These are phyloP conservation scores for Ustilago nuda DNA, from an alignment of 1,284 basidiomycete genomes.

Conservation along the genomic window DNA sequence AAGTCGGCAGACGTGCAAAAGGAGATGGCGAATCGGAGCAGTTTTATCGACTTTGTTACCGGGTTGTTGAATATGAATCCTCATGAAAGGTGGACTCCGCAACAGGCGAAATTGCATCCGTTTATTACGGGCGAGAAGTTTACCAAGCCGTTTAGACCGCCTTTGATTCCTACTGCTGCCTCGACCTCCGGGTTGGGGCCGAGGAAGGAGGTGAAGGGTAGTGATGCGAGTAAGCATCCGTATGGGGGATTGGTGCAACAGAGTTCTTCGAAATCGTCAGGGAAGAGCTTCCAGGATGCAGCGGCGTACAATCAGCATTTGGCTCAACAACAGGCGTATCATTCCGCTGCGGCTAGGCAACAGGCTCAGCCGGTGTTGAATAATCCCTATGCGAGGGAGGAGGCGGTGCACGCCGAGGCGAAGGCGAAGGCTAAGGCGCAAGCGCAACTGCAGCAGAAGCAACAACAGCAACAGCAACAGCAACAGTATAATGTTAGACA, in stretches of 20 bases:
- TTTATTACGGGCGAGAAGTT: constrained; percentile 98
- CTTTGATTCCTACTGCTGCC: constrained; percentile 32
- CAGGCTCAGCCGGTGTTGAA: constrained; percentile 68
- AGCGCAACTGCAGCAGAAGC: constrained; percentile 49
- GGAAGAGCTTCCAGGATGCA: constrained; percentile 87
- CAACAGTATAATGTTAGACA: constrained; percentile 44
- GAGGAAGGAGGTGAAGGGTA: constrained; percentile 24
- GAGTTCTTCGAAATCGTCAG: constrained; percentile 75
- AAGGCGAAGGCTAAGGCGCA: constrained; percentile 52
- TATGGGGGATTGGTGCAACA: constrained; percentile 86
- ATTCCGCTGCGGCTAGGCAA: constrained; percentile 72
- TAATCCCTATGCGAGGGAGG: constrained; percentile 62
- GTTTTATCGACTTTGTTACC: constrained; percentile 97
- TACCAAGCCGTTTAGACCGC: constrained; percentile 69
- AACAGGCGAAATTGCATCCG: constrained; percentile 93
- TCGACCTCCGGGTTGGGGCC: constrained; percentile 9
- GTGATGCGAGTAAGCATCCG: constrained; percentile 78
- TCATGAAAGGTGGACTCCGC: constrained; percentile 94
- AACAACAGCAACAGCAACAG: constrained; percentile 49
- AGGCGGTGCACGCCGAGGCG: constrained; percentile 41
- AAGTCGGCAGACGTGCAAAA: constrained; percentile 90
- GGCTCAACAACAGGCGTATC: constrained; percentile 91
- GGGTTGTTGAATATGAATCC: constrained; percentile 94
- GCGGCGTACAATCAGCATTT: constrained; percentile 94
- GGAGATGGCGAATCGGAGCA: constrained; percentile 90